phyloP scores from a whole-genome alignment of 768 basidiomycete genomes.

The Trichaptum fuscoviolaceum region DNA sequence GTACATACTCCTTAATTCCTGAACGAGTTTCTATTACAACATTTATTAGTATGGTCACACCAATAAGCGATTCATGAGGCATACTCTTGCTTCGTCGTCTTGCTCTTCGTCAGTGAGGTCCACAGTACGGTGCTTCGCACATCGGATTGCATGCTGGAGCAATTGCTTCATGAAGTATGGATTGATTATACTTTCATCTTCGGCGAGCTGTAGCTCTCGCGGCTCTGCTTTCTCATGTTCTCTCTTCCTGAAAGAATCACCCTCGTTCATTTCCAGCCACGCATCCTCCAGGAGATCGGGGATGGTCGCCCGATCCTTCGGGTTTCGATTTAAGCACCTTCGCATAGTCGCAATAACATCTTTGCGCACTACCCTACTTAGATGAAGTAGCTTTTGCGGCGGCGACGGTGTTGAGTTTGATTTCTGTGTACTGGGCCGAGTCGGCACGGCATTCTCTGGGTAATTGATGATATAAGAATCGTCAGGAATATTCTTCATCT shows the following conservation, averaged over 20 bases:
- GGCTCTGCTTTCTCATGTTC: conserved; percentile 24
- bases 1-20: conserved; percentile 11
- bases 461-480: conserved; percentile 72
- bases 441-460: conserved; percentile 61
- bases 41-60: conserved; percentile 5
- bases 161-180: conserved; percentile 78
- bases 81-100: conserved; percentile 52
- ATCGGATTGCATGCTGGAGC: conserved; percentile 61
- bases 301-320: conserved; percentile 84
- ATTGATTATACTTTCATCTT: conserved; percentile 68
- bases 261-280: conserved; percentile 66
- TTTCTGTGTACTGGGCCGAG: conserved; percentile 26
- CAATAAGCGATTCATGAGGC: conserved; percentile 13
- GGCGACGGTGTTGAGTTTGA: conserved; percentile 29
- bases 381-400: conserved; percentile 58
- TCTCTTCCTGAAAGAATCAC: conserved; percentile 29
- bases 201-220: conserved; percentile 30
- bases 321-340: conserved; percentile 70
- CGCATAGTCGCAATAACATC: conserved; percentile 81
- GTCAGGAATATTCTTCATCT: conserved; percentile 94
- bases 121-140: conserved; percentile 34
- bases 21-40: conserved; percentile 11
- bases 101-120: conserved; percentile 44
- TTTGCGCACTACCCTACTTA: conserved; percentile 62
- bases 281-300: conserved; percentile 78